Base-by-base conservation (phyloP, 2,329 filamentous ascomycete genomes). In the Alternaria sp. region DNA sequence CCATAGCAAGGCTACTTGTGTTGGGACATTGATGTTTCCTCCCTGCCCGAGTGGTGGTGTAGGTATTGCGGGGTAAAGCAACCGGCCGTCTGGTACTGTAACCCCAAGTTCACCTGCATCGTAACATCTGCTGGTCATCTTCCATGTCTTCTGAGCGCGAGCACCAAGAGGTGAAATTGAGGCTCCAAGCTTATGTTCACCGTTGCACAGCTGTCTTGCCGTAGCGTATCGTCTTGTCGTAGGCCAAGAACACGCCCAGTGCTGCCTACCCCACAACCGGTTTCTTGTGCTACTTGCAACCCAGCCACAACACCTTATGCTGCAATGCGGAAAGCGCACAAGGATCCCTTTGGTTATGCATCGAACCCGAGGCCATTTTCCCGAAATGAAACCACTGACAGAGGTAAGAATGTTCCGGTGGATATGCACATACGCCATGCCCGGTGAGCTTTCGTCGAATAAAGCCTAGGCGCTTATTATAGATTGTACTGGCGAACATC, bases 31-130 rank as follows among this genome's bases (percentile, higher is more conserved):
- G 42, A 46, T 13, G 57, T 36, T 58, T 66, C 68, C 68, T 67
- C 62, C 64, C 67, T 61, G 37, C 61, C 65, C 59, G 55, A 69
- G 63, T 45, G 50, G 44, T 17, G 50, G 17, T 63, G 61, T 48
- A 17, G 17, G 17, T 17, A 63, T 65, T 70, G 71, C 71, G 71
- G 71, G 71, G 71, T 72, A 63, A 52, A 58, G 51, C 50, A 54
- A 56, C 63, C 56, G 42, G 21, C 39, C n/a, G 36, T 37, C 41
- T 54, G 61, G 60, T 52, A 62, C 45, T 40, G 54, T 31, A 56
- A 54, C 45, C 40, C 36, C 41, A 26, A 45, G 14, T 23, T 24
- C 34, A 53, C 13, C 10, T 46, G 23, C 37, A 36, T 21, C 8
- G 41, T 24, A 33, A 33, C 51, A 24, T 37, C 14, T 31, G 17